phyloP scores from a whole-genome alignment of 2,329 filamentous ascomycete genomes.

The Macrophomina pseudophaseolina region DNA sequence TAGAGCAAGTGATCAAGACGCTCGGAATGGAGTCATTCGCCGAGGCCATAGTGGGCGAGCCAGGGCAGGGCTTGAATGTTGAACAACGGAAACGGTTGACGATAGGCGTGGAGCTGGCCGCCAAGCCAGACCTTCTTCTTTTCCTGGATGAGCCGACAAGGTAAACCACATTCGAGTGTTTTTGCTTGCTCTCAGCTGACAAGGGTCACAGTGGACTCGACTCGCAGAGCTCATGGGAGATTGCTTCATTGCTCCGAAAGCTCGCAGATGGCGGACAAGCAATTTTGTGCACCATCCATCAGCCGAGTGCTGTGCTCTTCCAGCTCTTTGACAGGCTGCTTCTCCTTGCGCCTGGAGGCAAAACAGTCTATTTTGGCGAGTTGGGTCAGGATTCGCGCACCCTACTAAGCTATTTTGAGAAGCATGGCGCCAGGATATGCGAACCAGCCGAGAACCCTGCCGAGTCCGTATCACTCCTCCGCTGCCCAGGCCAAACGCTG shows the following conservation, averaged over 20 bases:
- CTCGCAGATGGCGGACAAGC: slow-evolving; percentile 57
- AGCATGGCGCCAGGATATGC: slow-evolving; percentile 66
- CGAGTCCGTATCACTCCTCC: slow-evolving; percentile 47
- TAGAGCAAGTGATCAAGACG: slow-evolving; percentile 69
- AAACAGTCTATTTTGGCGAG: slow-evolving; percentile 49
- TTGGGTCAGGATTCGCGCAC: slow-evolving; percentile 49
- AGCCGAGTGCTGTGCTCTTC: slow-evolving; percentile 49
- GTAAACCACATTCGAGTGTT: not conserved
- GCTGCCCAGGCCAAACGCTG: not conserved
- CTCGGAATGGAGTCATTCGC: slow-evolving; percentile 71
- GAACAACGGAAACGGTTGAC: slow-evolving; percentile 74
- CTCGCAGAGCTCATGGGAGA: slow-evolving; percentile 64
- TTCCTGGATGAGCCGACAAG: slow-evolving; percentile 65
- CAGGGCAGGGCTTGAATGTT: slow-evolving; percentile 67
- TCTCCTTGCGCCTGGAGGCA: slow-evolving; percentile 49
- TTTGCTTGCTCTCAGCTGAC: no score
- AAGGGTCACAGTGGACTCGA: slow-evolving; percentile 28
- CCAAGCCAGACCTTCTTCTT: slow-evolving; percentile 67
- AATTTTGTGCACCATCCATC: slow-evolving; percentile 55
- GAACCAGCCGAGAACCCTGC: slow-evolving; percentile 71
- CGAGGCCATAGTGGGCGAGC: slow-evolving; percentile 67
- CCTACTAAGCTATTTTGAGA: slow-evolving; percentile 61
- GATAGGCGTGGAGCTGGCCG: slow-evolving; percentile 74
- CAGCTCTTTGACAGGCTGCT: slow-evolving; percentile 53
- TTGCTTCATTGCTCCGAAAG: slow-evolving; percentile 66